Conservation (phyloP, 495 filamentous ascomycete genomes). For the Talaromyces adpressus region DNA sequence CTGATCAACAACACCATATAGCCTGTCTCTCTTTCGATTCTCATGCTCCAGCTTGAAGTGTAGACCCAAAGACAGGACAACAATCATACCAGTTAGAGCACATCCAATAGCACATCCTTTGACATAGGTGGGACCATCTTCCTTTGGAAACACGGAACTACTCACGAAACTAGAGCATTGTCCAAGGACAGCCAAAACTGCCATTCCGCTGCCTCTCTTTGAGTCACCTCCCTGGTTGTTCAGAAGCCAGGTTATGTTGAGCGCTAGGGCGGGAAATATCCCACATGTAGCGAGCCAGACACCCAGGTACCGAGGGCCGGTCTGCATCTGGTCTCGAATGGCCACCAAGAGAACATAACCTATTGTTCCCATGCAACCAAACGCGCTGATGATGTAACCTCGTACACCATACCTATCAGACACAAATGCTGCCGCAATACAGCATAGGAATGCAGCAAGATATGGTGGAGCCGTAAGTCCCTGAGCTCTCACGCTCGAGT, state of each 20-base stretch:
- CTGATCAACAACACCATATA: conserved; percentile 19
- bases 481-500: conserved; percentile 56
- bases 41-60: conserved; percentile 19
- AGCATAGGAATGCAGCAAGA: conserved; percentile 58
- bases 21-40: conserved; percentile 21
- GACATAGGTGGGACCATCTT: conserved; percentile 20
- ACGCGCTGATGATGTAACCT: conserved; percentile 51
- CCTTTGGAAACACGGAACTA: conserved; percentile 20
- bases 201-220: conserved; percentile 25
- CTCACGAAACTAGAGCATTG: conserved; percentile 24
- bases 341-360: conserved; percentile 62
- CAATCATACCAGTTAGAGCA: conserved; percentile 23
- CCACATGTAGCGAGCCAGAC: conserved; percentile 59
- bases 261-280: conserved; percentile 51
- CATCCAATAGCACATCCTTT: conserved; percentile 22
- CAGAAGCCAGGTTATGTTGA: conserved; percentile 59
- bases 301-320: conserved; percentile 49
- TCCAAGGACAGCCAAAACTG: conserved; percentile 24
- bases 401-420: conserved; percentile 60
- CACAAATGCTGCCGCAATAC: conserved; percentile 50
- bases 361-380: conserved; percentile 49
- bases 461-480: conserved; percentile 69
- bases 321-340: conserved; percentile 25
- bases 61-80: conserved; percentile 19
- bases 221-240: conserved; percentile 53